Evolutionary conservation across 345 rosid species (phyloP), one percentile per base, ranked within the genome.

Genomic region (Turnera subulata): DNA sequence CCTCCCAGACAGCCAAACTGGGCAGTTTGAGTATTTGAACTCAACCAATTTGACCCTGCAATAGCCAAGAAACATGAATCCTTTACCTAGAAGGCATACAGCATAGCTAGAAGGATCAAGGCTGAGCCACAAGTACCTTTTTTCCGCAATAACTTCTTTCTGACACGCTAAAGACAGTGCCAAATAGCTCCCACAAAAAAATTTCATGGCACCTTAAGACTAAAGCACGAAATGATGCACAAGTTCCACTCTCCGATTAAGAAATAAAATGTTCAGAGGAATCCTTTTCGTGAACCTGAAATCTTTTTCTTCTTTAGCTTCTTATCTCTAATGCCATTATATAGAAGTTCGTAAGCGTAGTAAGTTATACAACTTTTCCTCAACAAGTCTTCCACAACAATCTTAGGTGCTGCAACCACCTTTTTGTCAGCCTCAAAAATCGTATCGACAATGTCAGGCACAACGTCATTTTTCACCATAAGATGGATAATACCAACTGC

Each of bases 321-420:
- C 71, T 82, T 92, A 70, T 92, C 84, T 77, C 82, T 76, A 65
- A 89, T 76, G 48, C 91, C 97, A 74, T 89, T 93, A 56, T 80
- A 82, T 14, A 92, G 83, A 67, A 89, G 91, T 67, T 89, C 89
- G 9, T 89, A 89, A 4, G 97, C 79, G 72, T 71, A 83, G 62
- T 89, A 89, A 22, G 89, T 89, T 76, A 92, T 82, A 59, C 76
- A 70, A 62, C 89, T 75, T 71, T 81, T 84, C 79, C 79, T 92
- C 85, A 92, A 75, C 70, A 89, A 73, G 67, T 89, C 88, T 71
- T 92, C 98, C 71, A 89, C 80, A 44, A 86, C 75, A 63, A 89
- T 86, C 85, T 92, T 89, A 23, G 95, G 98, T 44, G 98, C 89
- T 17, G 93, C 97, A 55, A 83, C 76, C 54, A 69, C 84, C 77